Evolutionary conservation across 352 stramenopile genomes (phyloP).

Genomic region (Globisporangium iwayamae): DNA sequence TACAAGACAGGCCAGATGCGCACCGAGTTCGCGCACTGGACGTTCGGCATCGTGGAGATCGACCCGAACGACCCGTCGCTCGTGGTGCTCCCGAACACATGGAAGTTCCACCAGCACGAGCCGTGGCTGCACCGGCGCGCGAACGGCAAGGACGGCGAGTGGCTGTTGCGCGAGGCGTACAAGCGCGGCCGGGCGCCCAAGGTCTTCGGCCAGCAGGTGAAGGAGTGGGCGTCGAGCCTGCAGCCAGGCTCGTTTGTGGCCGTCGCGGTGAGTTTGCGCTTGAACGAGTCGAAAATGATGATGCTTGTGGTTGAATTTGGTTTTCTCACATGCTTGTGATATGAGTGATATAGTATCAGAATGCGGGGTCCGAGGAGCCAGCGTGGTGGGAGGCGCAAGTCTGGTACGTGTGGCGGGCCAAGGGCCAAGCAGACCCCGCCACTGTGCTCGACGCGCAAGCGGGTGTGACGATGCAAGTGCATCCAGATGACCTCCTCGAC

Average conservation of each 20-base stretch:
- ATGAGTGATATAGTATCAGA: conserved; percentile 48
- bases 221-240: conserved; percentile 51
- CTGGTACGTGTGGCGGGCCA: conserved; percentile 78
- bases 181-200: conserved; percentile 38
- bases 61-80: conserved; percentile 68
- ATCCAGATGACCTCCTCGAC: conserved; percentile 44
- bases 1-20: conserved; percentile 80
- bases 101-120: conserved; percentile 64
- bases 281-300: not conserved
- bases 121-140: conserved; percentile 47
- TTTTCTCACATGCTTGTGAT: not conserved
- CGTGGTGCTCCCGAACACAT: conserved; percentile 69
- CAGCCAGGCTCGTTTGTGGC: conserved; percentile 54
- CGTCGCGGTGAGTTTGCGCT: conserved; percentile 45
- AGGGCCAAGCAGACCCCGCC: conserved; percentile 49
- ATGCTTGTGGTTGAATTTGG: not conserved
- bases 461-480: conserved; percentile 32
- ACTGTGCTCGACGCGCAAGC: conserved; percentile 49
- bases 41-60: conserved; percentile 66
- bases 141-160: conserved; percentile 81
- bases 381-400: conserved; percentile 82
- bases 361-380: conserved; percentile 52
- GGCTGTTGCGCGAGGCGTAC: conserved; percentile 53
- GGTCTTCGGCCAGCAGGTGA: conserved; percentile 50
- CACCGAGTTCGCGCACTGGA: conserved; percentile 54